Evolutionary conservation across 1,284 basidiomycete genomes (phyloP), one percentile per base, ranked within the genome.

Genomic region (Agroathelia rolfsii): DNA sequence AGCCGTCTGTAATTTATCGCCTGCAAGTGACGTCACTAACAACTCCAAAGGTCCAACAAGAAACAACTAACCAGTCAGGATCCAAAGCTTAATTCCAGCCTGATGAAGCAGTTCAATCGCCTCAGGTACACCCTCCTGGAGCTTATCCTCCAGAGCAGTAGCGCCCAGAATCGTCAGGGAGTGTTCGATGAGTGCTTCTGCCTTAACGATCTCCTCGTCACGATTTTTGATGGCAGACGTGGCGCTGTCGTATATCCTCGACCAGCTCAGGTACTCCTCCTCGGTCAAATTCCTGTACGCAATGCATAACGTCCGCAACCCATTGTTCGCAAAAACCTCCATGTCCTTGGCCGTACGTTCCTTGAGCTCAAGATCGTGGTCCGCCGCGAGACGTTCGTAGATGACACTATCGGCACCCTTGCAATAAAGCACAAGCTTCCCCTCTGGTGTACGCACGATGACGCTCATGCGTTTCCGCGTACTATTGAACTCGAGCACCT

Each of bases 351-450:
- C 66, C 16, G 92, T 96, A 50, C 73, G 59, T 35, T 76, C 74
- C 64, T 89, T 89, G 40, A 95, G 50, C 33, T 49, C 64, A 9
- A 66, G 63, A 46, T 94, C 82, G 48, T 89, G 87, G 44, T 85
- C 72, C 18, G 63, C 56, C 12, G 72, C 68, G 2, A 98, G 67
- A 8, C 93, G 77, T 46, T 82, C 76, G 51, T 93, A 94, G 47
- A 97, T 86, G 47, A 97, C 89, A 45, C 79, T 87, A 56, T 97
- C 93, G 6, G 93, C 93, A n/a, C 93, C 93, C 57, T 96, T 97
- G 67, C 83, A 88, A 53, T 93, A 93, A 44, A 96, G 59, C 11
- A 90, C 61, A 39, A 96, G 64, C 46, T 69, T 66, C 12, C 88
- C 86, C 38, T 90, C 81, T 0, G 90, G 83, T 37, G 74, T 72